Conservation (phyloP, 306 rosid species). For the Senna tora region DNA sequence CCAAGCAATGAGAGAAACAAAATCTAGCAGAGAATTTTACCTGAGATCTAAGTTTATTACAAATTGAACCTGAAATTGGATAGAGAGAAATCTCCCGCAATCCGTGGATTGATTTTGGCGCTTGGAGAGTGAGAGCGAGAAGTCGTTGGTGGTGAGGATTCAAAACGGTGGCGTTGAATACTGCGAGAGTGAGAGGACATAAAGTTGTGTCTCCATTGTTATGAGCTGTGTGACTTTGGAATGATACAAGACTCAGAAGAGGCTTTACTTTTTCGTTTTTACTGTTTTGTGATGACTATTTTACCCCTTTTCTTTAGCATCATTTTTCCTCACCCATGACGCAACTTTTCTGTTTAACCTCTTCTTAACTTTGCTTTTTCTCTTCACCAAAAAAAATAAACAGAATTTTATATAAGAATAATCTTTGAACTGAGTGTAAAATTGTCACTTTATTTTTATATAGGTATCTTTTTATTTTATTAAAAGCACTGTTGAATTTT, state of each 20-base stretch:
- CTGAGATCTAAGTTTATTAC: neutral
- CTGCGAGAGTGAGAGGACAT: neutral
- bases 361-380: too few relatives aligned
- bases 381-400: too few relatives aligned
- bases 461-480: too few relatives aligned
- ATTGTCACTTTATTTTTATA: too few relatives aligned
- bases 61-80: neutral
- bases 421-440: too few relatives aligned
- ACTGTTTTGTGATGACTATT: neutral
- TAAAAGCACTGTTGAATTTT: too few relatives aligned
- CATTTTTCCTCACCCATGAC: neutral
- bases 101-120: neutral
- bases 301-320: neutral
- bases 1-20: neutral
- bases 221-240: neutral
- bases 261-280: neutral
- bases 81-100: neutral
- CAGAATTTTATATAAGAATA: too few relatives aligned
- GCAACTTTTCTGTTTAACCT: too few relatives aligned
- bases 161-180: neutral
- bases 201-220: neutral
- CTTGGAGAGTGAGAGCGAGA: neutral
- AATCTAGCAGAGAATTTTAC: slow-evolving; percentile 7
- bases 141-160: neutral
- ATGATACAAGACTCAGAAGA: neutral